Evolutionary conservation across 257 asterid species (phyloP).

Genomic region (Perilla frutescens): DNA sequence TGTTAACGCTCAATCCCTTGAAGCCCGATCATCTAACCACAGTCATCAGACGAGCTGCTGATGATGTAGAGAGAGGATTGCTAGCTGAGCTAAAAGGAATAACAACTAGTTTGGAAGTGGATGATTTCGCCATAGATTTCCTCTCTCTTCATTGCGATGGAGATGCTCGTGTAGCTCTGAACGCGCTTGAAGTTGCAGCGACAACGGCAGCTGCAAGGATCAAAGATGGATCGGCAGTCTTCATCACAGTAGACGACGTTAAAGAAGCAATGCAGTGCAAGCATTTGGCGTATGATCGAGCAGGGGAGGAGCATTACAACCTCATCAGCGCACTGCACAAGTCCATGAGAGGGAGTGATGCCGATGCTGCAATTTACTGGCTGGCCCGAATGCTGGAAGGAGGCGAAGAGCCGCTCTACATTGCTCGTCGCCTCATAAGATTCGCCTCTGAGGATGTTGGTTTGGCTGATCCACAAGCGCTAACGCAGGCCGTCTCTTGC

Average conservation of each 20-base stretch:
- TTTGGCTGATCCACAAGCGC: constrained; percentile 80
- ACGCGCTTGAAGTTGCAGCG: constrained; percentile 70
- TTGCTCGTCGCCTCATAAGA: constrained; percentile 72
- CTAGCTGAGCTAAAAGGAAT: constrained; percentile 18
- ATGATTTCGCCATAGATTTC: constrained; percentile 55
- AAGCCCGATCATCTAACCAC: constrained; percentile 52
- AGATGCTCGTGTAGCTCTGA: constrained; percentile 78
- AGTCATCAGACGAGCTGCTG: constrained; percentile 54
- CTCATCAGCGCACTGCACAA: constrained; percentile 83
- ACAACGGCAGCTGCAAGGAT: constrained; percentile 51
- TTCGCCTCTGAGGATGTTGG: constrained; percentile 87
- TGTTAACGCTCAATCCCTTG: constrained; percentile 63
- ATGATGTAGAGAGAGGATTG: constrained; percentile 51
- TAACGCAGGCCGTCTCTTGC: constrained; percentile 79
- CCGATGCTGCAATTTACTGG: constrained; percentile 84
- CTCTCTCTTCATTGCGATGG: constrained; percentile 71
- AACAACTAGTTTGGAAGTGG: constrained; percentile 31
- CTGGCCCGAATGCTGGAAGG: constrained; percentile 87
- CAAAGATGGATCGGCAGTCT: not conserved
- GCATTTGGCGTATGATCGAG: constrained; percentile 75
- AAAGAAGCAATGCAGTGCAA: constrained; percentile 76
- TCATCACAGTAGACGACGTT: constrained; percentile 41
- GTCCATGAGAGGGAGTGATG: constrained; percentile 85
- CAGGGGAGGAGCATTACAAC: constrained; percentile 87
- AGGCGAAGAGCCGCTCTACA: constrained; percentile 87